Conservation (phyloP, 2,329 filamentous ascomycete genomes). For the Neofusicoccum umdonicola region DNA sequence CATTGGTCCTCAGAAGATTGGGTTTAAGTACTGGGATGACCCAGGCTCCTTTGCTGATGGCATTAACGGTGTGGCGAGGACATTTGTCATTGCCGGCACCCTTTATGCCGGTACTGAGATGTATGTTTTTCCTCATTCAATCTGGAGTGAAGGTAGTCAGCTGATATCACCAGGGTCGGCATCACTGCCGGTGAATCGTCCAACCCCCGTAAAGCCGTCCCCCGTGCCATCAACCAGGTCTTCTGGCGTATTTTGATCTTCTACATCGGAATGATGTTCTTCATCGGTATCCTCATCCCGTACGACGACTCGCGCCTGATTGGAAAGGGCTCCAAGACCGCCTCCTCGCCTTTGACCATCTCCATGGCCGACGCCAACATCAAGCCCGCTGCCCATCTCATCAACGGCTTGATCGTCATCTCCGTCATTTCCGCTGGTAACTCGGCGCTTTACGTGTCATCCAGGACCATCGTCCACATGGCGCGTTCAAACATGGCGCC, state of each 20-base stretch:
- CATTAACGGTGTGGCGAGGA: slow-evolving; percentile 23
- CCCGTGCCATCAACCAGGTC: slow-evolving; percentile 52
- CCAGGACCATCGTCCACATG: slow-evolving; percentile 22
- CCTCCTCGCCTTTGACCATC: slow-evolving; percentile 58
- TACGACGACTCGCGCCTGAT: slow-evolving; percentile 50
- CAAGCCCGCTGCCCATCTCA: slow-evolving; percentile 38
- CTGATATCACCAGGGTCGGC: slow-evolving; percentile 24
- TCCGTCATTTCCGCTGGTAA: slow-evolving; percentile 22
- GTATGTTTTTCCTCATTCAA: background rate
- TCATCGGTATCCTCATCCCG: slow-evolving; percentile 58
- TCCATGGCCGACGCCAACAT: slow-evolving; percentile 46
- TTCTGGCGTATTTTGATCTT: slow-evolving; percentile 48
- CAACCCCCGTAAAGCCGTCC: slow-evolving; percentile 64
- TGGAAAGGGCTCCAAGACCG: slow-evolving; percentile 44
- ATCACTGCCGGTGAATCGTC: slow-evolving; percentile 59
- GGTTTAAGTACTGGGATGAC: slow-evolving; percentile 37
- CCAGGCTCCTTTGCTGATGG: slow-evolving; percentile 23
- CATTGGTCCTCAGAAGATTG: slow-evolving; percentile 22
- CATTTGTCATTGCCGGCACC: slow-evolving; percentile 22
- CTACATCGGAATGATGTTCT: slow-evolving; percentile 48
- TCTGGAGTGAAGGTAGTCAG: background rate
- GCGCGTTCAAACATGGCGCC: slow-evolving; percentile 21
- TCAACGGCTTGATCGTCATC: slow-evolving; percentile 25
- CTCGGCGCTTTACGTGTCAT: slow-evolving; percentile 21
- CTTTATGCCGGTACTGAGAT: slow-evolving; percentile 24